Evolutionary conservation across 805 yeast genomes (phyloP), one percentile per base, ranked within the genome.

Genomic region (Pichia scutulata): DNA sequence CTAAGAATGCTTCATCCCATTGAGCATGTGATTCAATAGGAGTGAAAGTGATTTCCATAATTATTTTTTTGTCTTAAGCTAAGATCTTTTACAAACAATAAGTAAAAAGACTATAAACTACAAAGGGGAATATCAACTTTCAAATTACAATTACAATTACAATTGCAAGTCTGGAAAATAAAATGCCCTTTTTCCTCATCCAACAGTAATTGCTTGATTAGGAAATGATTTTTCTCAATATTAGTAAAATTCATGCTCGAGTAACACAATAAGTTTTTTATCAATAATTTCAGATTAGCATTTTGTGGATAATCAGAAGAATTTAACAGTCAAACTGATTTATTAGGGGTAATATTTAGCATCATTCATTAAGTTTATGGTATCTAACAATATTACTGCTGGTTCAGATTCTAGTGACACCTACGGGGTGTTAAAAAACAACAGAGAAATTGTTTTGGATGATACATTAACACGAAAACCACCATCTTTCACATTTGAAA

Each of bases 381-480:
- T 33, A 16, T 33, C 37, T n/a, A 33, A 16, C 19, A n/a, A 33
- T 7, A 33, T 16, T 7, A 33, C 19, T 33, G 18, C 18, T 16
- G 37, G 37, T 33, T 33, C 19, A n/a, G 19, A 16, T 16, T 33
- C 37, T n/a, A 33, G 37, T n/a, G 37, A 33, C n/a, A 33, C 19
- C 10, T 7, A 16, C n/a, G 37, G 7, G 19, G 37, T 4, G 37
- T 33, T 33, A 33, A 33, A 16, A 33, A 16, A 33, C n/a, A 16
- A n/a, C 7, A 19, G 19, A 2, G 37, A 10, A 16, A 33, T n/a
- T 33, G 37, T 33, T 33, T 33, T 41, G 18, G 58, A 55, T 39
- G 55, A 54, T 37, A 55, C 57, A 7, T 25, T 54, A 7, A 21
- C 37, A 14, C 23, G 49, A 10, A 42, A 50, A 30, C 22, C 28